A percentile compares a stretch with the other conserved stretches of the same genome.
Conservation (phyloP, 805 yeast species). For the Zygosaccharomyces siamensis region DNA sequence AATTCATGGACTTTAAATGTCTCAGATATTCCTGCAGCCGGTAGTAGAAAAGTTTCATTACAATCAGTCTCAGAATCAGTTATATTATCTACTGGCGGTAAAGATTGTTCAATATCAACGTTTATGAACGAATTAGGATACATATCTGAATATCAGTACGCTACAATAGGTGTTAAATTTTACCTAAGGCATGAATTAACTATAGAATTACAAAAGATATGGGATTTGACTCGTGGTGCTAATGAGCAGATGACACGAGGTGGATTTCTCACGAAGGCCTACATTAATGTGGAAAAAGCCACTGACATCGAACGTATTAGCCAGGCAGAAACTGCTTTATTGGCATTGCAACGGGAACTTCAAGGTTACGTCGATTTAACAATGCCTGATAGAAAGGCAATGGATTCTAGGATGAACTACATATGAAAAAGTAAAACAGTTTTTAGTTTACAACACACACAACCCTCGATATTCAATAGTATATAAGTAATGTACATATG, state of each 20-base stretch:
- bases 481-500: slow-evolving; percentile 13
- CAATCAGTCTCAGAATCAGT: slow-evolving; percentile 62
- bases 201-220: slow-evolving; percentile 27
- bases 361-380: slow-evolving; percentile 62
- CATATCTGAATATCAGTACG: slow-evolving; percentile 43
- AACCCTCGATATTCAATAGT: slow-evolving; percentile 5
- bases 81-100: slow-evolving; percentile 29
- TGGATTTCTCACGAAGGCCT: slow-evolving; percentile 55
- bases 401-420: slow-evolving; percentile 65
- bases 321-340: slow-evolving; percentile 58
- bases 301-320: slow-evolving; percentile 72
- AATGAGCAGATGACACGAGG: slow-evolving; percentile 51
- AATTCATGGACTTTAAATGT: slow-evolving; percentile 56
- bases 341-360: slow-evolving; percentile 58
- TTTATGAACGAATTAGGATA: slow-evolving; percentile 67
- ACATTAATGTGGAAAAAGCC: slow-evolving; percentile 62
- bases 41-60: slow-evolving; percentile 54
- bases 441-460: background rate
- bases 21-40: slow-evolving; percentile 73
- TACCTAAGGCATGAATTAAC: slow-evolving; percentile 29
- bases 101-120: slow-evolving; percentile 33
- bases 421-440: slow-evolving; percentile 8
- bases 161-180: slow-evolving; percentile 30
- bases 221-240: slow-evolving; percentile 29
- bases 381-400: slow-evolving; percentile 71